Evolutionary conservation across 305 asterid genomes (phyloP).

Genomic region (Vinca major): DNA sequence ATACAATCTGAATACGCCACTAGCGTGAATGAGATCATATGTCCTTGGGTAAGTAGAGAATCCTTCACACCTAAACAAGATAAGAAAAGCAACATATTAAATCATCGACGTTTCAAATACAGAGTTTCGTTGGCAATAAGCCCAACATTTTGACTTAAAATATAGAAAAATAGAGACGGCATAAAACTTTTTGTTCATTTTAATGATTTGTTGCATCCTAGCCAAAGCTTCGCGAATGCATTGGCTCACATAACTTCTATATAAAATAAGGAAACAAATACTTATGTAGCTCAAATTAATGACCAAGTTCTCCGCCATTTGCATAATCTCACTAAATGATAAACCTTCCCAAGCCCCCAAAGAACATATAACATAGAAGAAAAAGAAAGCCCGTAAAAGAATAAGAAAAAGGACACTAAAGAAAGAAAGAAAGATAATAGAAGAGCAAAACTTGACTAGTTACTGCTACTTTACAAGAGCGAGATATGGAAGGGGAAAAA

Average conservation of each 20-base stretch:
- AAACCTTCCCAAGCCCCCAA: too few species aligned
- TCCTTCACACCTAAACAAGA: slow-evolving; percentile 70
- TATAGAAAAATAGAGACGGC: neutral
- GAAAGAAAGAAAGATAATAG: neutral
- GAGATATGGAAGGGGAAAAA: neutral
- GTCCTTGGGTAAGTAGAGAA: slow-evolving; percentile 95
- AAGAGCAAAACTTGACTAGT: neutral
- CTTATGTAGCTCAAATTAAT: too few species aligned
- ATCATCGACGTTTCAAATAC: slow-evolving; percentile 3
- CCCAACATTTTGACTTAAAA: neutral
- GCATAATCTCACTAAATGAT: too few species aligned
- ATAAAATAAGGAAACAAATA: too few species aligned
- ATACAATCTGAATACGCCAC: slow-evolving; percentile 58
- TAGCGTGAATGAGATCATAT: slow-evolving; percentile 76
- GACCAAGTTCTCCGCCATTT: too few species aligned
- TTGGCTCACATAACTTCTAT: neutral
- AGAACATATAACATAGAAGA: neutral
- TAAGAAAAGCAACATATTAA: slow-evolving; percentile 3
- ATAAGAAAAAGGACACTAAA: too few species aligned
- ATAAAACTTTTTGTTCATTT: neutral
- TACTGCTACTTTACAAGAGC: neutral
- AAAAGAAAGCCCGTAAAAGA: neutral
- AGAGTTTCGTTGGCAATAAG: neutral
- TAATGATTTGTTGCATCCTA: neutral
- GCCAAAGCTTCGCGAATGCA: neutral